These are phyloP conservation scores for Mycena leptocephala DNA, from an alignment of 768 basidiomycete genomes.

Conservation along the genomic window DNA sequence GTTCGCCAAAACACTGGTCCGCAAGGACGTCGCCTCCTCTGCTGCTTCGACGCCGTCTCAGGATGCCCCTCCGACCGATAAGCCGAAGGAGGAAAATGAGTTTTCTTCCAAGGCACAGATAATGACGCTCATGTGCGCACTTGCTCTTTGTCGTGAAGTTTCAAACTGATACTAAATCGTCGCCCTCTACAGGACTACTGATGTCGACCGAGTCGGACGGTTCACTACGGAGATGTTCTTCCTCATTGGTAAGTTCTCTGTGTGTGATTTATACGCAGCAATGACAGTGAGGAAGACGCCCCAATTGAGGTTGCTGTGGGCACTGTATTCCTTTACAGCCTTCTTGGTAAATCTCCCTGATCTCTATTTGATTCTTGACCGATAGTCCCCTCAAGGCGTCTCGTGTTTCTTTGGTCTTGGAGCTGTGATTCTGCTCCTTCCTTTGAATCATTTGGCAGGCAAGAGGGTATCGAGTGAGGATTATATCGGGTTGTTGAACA, in stretches of 20 bases:
- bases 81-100: constrained; percentile 65
- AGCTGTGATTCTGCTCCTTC: constrained; percentile 77
- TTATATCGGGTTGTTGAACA: no score
- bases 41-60: constrained; percentile 28
- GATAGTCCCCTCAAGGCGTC: constrained; percentile 49
- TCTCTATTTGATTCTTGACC: not conserved
- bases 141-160: no score
- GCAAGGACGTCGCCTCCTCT: constrained; percentile 76
- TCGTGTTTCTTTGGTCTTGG: constrained; percentile 86
- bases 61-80: constrained; percentile 2
- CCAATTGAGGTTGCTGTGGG: constrained; percentile 87
- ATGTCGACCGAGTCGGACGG: constrained; percentile 91
- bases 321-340: constrained; percentile 79
- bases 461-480: constrained; percentile 79
- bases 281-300: no score
- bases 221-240: constrained; percentile 84
- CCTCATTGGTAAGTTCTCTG: constrained; percentile 67
- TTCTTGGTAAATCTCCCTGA: constrained; percentile 64
- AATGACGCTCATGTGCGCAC: constrained; percentile 83
- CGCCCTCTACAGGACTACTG: constrained; percentile 89
- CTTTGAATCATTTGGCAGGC: constrained; percentile 88
- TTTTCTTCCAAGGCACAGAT: constrained; percentile 83
- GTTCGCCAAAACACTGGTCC: constrained; percentile 78
- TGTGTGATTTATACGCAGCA: constrained; percentile 50
- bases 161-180: no score